phyloP scores from a whole-genome alignment of 768 basidiomycete genomes.

The Bullera alba region DNA sequence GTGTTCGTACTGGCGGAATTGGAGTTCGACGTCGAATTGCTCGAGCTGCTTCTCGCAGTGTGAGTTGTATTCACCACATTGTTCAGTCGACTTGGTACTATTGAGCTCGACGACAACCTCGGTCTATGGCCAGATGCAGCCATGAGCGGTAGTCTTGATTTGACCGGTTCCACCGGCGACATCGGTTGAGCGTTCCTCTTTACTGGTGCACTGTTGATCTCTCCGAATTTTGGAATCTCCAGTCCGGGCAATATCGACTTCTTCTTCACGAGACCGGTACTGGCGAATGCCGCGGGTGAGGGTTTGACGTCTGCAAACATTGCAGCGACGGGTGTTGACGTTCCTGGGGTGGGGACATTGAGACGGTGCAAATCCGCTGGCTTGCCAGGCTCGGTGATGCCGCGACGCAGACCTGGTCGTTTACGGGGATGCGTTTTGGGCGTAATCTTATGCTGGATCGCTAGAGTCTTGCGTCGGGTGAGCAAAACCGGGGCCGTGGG shows the following conservation, averaged over 20 bases:
- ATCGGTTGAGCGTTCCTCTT: not conserved
- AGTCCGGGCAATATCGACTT: slow-evolving; percentile 18
- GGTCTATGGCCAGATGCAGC: not conserved
- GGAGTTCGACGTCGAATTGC: not conserved
- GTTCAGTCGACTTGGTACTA: not conserved
- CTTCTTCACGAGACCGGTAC: slow-evolving; percentile 48
- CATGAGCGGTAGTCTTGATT: not conserved
- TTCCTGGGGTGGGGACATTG: not conserved
- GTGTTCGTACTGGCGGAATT: slow-evolving; percentile 2
- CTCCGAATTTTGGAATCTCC: slow-evolving; percentile 20
- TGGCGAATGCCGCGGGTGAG: slow-evolving; percentile 47
- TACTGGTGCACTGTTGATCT: not conserved
- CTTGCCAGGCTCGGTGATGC: slow-evolving; percentile 34
- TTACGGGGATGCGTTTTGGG: not conserved
- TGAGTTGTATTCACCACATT: not conserved
- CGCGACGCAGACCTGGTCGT: slow-evolving; percentile 31
- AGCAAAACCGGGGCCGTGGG: slow-evolving; percentile 1
- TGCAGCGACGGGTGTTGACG: slow-evolving; percentile 10
- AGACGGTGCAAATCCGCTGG: not conserved
- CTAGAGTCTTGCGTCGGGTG: slow-evolving; percentile 13
- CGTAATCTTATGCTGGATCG: not conserved
- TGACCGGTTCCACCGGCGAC: slow-evolving; percentile 9
- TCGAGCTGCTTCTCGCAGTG: not conserved
- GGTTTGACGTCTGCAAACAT: slow-evolving; percentile 36
- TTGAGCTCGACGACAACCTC: too few species aligned